Percentiles rank a stretch among this genome's conserved stretches.
These are phyloP conservation scores for Barnettozyma wickerhamii DNA, from an alignment of 805 yeast species.

Conservation along the genomic window DNA sequence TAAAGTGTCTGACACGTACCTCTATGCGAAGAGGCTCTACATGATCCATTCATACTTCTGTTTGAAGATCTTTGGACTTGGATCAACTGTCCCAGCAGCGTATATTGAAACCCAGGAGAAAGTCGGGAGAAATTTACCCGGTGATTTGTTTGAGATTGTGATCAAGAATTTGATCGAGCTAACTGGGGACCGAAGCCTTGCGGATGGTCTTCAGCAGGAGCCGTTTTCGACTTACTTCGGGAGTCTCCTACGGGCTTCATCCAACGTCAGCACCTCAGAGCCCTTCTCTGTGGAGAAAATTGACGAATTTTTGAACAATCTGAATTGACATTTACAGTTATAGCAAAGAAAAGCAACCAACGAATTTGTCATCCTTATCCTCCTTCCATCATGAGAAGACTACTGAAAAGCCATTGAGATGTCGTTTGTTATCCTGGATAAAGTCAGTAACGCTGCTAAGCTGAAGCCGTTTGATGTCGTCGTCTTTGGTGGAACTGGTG, in stretches of 20 bases:
- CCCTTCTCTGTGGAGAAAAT: slow-evolving; percentile 7
- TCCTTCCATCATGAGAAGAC: too few species aligned
- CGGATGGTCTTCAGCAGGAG: slow-evolving; percentile 7
- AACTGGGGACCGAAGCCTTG: slow-evolving; percentile 8
- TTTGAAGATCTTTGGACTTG: slow-evolving; percentile 4
- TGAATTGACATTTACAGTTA: not conserved
- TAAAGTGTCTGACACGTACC: slow-evolving; percentile 6
- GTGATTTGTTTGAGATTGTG: slow-evolving; percentile 2
- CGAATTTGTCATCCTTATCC: too few species aligned
- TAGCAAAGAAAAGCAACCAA: too few species aligned
- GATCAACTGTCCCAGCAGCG: not conserved
- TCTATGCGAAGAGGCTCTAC: slow-evolving; percentile 9
- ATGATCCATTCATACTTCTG: slow-evolving; percentile 9
- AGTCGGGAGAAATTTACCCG: not conserved
- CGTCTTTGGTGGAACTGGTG: slow-evolving; percentile 40
- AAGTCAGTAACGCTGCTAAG: not conserved
- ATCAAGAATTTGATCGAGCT: slow-evolving; percentile 6
- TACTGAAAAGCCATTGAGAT: too few species aligned
- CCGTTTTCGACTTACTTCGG: slow-evolving; percentile 9
- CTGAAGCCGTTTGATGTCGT: slow-evolving; percentile 4
- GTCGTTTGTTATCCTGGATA: not conserved
- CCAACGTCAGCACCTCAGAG: not conserved
- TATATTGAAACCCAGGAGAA: not conserved
- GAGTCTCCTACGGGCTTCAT: slow-evolving; percentile 1
- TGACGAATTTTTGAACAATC: slow-evolving; percentile 6